phyloP scores from a whole-genome alignment of 2,329 filamentous ascomycete species.

The Colletotrichum lindemuthianum region DNA sequence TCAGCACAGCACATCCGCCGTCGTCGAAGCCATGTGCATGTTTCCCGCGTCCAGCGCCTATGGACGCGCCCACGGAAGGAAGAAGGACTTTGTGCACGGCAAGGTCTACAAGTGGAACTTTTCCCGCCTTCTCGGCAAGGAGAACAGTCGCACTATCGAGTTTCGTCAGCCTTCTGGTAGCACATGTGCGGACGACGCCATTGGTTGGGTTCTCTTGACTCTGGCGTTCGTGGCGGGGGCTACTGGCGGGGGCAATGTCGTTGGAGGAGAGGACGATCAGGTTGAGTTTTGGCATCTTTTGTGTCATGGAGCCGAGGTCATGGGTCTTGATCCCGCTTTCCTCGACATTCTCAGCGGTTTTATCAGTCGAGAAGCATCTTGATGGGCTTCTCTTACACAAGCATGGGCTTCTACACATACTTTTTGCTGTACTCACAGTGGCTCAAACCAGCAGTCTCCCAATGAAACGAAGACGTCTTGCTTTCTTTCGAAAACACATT shows the following conservation, averaged over 20 bases:
- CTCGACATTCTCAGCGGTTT: slow-evolving; percentile 23
- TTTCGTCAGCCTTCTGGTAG: slow-evolving; percentile 50
- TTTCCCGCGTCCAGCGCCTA: slow-evolving; percentile 44
- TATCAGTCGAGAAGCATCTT: slow-evolving; percentile 1
- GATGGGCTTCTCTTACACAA: background rate
- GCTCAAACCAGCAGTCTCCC: background rate
- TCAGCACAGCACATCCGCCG: slow-evolving; percentile 14
- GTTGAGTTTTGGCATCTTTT: slow-evolving; percentile 32
- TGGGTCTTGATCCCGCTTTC: slow-evolving; percentile 29
- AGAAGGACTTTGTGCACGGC: slow-evolving; percentile 48
- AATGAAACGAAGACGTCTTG: background rate
- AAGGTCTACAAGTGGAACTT: slow-evolving; percentile 55
- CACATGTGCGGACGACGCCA: slow-evolving; percentile 42
- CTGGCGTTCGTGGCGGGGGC: slow-evolving; percentile 47
- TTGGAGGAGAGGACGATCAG: slow-evolving; percentile 21
- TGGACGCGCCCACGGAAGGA: slow-evolving; percentile 44
- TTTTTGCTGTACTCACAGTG: background rate
- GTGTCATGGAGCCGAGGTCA: slow-evolving; percentile 22
- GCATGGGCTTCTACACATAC: background rate
- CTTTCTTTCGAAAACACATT: too few relatives aligned
- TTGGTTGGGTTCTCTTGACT: slow-evolving; percentile 45
- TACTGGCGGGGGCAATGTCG: slow-evolving; percentile 30
- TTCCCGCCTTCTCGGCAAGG: slow-evolving; percentile 40
- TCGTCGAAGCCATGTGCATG: slow-evolving; percentile 47
- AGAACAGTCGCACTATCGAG: slow-evolving; percentile 45